These are phyloP conservation scores for Podospora comata DNA, from an alignment of 495 filamentous ascomycete species.

Conservation along the genomic window DNA sequence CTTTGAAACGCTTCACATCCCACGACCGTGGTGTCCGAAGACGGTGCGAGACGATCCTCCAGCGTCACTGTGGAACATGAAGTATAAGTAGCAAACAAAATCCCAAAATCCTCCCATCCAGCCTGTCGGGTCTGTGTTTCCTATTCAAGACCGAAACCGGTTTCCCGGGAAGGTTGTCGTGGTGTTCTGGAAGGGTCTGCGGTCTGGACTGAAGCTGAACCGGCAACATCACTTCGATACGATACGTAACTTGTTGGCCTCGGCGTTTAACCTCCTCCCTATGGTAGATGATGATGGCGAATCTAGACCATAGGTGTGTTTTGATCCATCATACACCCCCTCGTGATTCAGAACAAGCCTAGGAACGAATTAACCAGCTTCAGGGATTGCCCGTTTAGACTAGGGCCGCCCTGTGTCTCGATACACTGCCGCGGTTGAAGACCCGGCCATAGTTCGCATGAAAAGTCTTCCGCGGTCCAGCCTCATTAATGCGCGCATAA, in stretches of 20 bases:
- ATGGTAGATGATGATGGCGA: too few relatives aligned
- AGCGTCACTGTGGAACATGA: background rate
- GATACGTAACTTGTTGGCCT: too few relatives aligned
- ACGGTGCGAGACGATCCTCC: too few relatives aligned
- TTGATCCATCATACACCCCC: background rate
- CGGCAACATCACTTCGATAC: too few relatives aligned
- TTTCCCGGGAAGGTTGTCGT: background rate
- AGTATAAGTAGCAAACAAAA: background rate
- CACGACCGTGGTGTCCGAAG: too few relatives aligned
- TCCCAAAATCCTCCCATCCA: background rate
- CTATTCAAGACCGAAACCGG: background rate
- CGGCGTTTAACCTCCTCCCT: too few relatives aligned
- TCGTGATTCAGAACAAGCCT: background rate
- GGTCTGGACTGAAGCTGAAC: background rate
- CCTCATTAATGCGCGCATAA: background rate
- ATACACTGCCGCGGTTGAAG: background rate
- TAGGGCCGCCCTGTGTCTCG: background rate
- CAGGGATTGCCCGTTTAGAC: background rate
- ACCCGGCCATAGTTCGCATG: background rate
- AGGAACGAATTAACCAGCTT: background rate
- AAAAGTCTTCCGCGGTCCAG: background rate
- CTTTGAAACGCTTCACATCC: too few relatives aligned
- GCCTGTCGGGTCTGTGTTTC: background rate
- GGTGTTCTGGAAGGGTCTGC: background rate
- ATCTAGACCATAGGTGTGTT: too few relatives aligned